A percentile compares a stretch with the other conserved stretches of the same genome.
Evolutionary conservation across 768 basidiomycete genomes (phyloP).

Genomic region (Kwoniella europaea): DNA sequence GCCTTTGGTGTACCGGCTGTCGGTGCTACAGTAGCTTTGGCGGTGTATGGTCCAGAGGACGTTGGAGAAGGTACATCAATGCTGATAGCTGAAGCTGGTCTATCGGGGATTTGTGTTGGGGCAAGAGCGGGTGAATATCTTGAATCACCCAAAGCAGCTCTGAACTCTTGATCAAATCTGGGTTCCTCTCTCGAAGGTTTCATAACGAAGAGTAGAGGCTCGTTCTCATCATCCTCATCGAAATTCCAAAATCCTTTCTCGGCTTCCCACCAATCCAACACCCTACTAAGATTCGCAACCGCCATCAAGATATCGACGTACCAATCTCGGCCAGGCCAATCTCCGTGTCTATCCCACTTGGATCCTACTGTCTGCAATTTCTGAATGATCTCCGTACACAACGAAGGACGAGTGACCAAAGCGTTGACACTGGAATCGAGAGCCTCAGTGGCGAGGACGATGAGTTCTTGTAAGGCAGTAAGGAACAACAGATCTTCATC

Average conservation of each 20-base stretch:
- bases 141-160: conserved; percentile 25
- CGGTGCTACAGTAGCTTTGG: conserved; percentile 12
- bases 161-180: conserved; percentile 43
- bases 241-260: conserved; percentile 99
- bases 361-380: conserved; percentile 88
- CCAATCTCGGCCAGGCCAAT: conserved; percentile 98
- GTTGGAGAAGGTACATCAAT: conserved; percentile 37
- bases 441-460: conserved; percentile 89
- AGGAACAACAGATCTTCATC: conserved; percentile 65
- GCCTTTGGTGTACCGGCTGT: conserved; percentile 61
- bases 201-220: conserved; percentile 89
- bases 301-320: conserved; percentile 96
- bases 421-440: conserved; percentile 85
- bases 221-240: conserved; percentile 77
- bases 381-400: conserved; percentile 84
- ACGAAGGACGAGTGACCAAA: conserved; percentile 81
- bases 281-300: conserved; percentile 91
- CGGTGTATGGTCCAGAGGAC: conserved; percentile 17
- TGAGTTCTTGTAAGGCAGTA: conserved; percentile 86
- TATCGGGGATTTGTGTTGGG: conserved; percentile 12
- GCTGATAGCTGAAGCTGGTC: conserved; percentile 29
- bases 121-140: conserved; percentile 17
- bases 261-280: conserved; percentile 99
- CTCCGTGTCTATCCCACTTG: conserved; percentile 96
- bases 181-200: conserved; percentile 74